phyloP scores from a whole-genome alignment of 2,329 filamentous ascomycete genomes.

The Phyllosticta paracitricarpa region DNA sequence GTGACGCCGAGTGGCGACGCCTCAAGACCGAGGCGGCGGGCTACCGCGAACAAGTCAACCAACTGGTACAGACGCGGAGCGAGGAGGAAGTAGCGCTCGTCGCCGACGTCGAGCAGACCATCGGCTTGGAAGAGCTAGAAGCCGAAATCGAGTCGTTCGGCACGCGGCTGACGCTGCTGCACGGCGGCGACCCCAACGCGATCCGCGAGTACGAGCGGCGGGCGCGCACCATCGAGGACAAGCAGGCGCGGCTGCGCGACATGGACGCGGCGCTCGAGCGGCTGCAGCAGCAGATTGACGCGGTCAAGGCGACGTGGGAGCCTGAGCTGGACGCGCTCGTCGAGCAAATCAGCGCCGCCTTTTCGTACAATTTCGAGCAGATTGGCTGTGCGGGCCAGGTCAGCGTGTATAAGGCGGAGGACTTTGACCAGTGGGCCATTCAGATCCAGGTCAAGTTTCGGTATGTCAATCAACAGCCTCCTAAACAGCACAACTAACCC shows the following conservation, averaged over 20 bases:
- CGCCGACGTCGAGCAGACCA: conserved; percentile 15
- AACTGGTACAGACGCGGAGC: conserved; percentile 20
- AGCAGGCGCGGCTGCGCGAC: conserved; percentile 47
- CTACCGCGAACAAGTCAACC: conserved; percentile 17
- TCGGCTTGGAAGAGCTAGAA: conserved; percentile 49
- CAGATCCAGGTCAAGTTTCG: conserved; percentile 94
- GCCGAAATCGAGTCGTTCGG: conserved; percentile 64
- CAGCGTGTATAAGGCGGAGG: conserved; percentile 72
- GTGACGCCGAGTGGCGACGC: conserved; percentile 32
- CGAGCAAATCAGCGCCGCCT: conserved; percentile 75
- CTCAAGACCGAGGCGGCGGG: conserved; percentile 22
- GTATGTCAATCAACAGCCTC: conserved; percentile 37
- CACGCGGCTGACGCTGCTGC: conserved; percentile 68
- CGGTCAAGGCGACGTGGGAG: conserved; percentile 68
- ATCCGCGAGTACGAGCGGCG: conserved; percentile 56
- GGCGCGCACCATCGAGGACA: conserved; percentile 52
- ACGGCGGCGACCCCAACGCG: conserved; percentile 64
- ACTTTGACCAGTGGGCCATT: conserved; percentile 90
- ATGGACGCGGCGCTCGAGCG: conserved; percentile 41
- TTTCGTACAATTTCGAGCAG: conserved; percentile 84
- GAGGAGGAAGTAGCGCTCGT: conserved; percentile 18
- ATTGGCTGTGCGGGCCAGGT: conserved; percentile 94
- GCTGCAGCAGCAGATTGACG: conserved; percentile 52
- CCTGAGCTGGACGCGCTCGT: conserved; percentile 71
- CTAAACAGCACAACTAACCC: neutral